Evolutionary conservation across 305 asterid genomes (phyloP), one percentile per base, ranked within the genome.

Genomic region (Salvia sclarea): DNA sequence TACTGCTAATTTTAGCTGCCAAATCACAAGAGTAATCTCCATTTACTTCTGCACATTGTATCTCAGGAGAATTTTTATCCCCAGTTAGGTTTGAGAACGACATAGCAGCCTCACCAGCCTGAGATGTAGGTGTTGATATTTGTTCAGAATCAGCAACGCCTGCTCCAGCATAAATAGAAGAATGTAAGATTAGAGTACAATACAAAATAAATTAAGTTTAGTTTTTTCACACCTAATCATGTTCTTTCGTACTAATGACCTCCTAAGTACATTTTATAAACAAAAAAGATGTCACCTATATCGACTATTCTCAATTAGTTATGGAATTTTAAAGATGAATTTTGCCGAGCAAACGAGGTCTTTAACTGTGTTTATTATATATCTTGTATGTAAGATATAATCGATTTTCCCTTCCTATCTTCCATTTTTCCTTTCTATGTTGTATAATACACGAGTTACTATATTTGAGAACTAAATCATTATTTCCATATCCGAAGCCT

Each of bases 51-150:
- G 57, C 59, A 73, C 52, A 63, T 57, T 57, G 61, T 48, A 21
- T 62, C 52, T 61, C 74, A 33, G 74, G 70, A 61, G 80, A 70
- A 74, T 60, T 35, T 71, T 44, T 72, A 68, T 78, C 82, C 75
- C 61, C 78, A 69, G 60, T 55, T 58, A 73, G 58, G 65, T 66
- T 57, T n/a, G 88, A 71, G 56, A 50, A 73, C 40, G 89, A 81
- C 76, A 74, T 41, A 70, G 79, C 75, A 53, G 66, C 75, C 79
- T 83, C 87, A 66, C 75, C 81, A 43, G 76, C 60, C 66, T 44
- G 52, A 66, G 30, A 33, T 62, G 41, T 56, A 52, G 66, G 69
- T 66, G 69, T 68, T 40, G 69, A 61, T 47, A 75, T 33, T 40
- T 48, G 63, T 55, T 73, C 80, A 61, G 70, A 66, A 70, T 76